Conservation (phyloP, 192 early-diverging fungal species). For the Coemansia sp. region DNA sequence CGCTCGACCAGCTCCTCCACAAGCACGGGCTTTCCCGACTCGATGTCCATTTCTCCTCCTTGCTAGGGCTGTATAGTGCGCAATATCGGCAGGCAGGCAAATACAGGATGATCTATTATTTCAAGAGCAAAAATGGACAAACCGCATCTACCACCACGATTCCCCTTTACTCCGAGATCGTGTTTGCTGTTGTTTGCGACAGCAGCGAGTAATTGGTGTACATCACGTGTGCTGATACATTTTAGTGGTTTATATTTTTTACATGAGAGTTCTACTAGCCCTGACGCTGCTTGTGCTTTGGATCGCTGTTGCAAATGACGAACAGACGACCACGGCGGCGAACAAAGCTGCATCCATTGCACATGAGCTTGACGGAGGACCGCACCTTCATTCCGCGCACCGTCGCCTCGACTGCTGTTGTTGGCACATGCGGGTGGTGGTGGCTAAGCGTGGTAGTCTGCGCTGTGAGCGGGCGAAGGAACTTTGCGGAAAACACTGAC, state of each 20-base stretch:
- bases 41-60: slow-evolving; percentile 39
- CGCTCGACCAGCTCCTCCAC: slow-evolving; percentile 34
- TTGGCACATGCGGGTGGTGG: slow-evolving; percentile 5
- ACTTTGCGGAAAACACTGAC: slow-evolving; percentile 21
- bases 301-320: slow-evolving; percentile 87
- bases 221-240: too few relatives aligned
- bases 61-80: not conserved
- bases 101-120: too few relatives aligned
- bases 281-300: slow-evolving; percentile 93
- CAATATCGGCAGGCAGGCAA: not conserved
- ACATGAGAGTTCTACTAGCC: slow-evolving; percentile 9
- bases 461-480: slow-evolving; percentile 39
- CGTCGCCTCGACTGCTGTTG: slow-evolving; percentile 11
- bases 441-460: slow-evolving; percentile 11
- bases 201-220: not conserved
- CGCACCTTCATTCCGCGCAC: slow-evolving; percentile 86
- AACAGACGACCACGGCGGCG: slow-evolving; percentile 80
- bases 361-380: slow-evolving; percentile 85
- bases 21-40: slow-evolving; percentile 44
- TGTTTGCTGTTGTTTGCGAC: too few relatives aligned
- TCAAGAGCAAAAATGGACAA: too few relatives aligned
- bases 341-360: slow-evolving; percentile 86
- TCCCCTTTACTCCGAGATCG: too few relatives aligned
- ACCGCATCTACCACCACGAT: too few relatives aligned
- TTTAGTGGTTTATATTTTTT: too few relatives aligned